Percentiles rank a stretch among this genome's conserved stretches.
phyloP scores from a whole-genome alignment of 2,329 filamentous ascomycete genomes.

The Venturia nashicola region DNA sequence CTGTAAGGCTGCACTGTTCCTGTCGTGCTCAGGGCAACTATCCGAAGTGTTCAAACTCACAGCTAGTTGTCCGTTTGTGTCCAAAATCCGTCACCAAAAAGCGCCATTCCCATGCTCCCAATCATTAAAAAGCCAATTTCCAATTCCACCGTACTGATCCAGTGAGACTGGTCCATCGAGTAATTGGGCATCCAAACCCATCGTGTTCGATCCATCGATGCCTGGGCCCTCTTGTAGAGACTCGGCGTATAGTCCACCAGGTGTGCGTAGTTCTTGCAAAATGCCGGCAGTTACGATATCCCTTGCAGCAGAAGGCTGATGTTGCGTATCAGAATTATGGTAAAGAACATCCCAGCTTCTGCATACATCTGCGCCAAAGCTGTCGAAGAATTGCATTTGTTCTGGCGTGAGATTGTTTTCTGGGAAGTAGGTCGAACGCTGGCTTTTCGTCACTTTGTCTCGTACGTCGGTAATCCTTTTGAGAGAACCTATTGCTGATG shows the following conservation, averaged over 20 bases:
- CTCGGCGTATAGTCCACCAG: conserved; percentile 15
- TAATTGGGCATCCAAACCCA: conserved; percentile 17
- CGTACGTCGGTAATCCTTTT: conserved; percentile 19
- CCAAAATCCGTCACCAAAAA: neutral
- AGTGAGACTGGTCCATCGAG: conserved; percentile 21
- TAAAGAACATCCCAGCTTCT: conserved; percentile 17
- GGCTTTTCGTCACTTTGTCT: conserved; percentile 19
- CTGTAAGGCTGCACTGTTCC: neutral
- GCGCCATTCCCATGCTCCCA: conserved; percentile 15
- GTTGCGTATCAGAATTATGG: conserved; percentile 2
- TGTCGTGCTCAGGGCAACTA: neutral
- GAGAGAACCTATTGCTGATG: conserved; percentile 20
- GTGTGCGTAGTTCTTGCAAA: conserved; percentile 18
- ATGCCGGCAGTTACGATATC: conserved; percentile 23
- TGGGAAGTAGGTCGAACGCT: conserved; percentile 18
- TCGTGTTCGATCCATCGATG: conserved; percentile 6
- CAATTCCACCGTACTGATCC: conserved; percentile 18
- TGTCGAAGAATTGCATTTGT: conserved; percentile 19
- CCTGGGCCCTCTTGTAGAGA: conserved; percentile 9
- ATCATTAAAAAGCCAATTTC: conserved; percentile 22
- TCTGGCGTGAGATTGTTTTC: conserved; percentile 18
- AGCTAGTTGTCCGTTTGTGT: neutral
- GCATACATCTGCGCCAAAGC: conserved; percentile 21
- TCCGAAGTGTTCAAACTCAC: neutral
- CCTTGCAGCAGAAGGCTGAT: conserved; percentile 14